These are phyloP conservation scores for Nakaseomyces glabratus DNA, from an alignment of 1,139 yeast species.

Conservation along the genomic window DNA sequence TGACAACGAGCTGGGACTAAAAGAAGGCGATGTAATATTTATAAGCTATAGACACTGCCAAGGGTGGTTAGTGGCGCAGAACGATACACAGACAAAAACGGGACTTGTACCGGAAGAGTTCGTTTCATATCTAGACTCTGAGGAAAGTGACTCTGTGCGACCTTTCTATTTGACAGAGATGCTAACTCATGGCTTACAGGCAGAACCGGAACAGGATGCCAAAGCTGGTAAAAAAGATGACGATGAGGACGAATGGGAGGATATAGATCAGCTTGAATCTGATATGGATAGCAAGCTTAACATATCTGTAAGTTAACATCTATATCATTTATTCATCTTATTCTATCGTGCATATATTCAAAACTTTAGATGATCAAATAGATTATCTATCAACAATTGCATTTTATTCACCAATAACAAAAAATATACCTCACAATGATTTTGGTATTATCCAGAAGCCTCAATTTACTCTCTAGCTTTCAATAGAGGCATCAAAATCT, in stretches of 20 bases:
- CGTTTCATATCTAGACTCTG: slow-evolving; percentile 45
- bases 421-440: too few species aligned
- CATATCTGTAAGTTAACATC: slow-evolving; percentile 2
- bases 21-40: slow-evolving; percentile 78
- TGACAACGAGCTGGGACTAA: slow-evolving; percentile 75
- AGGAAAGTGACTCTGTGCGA: slow-evolving; percentile 24
- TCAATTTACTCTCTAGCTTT: too few species aligned
- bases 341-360: neutral
- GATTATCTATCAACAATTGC: too few species aligned
- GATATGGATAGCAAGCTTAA: slow-evolving; percentile 16
- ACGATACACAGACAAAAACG: slow-evolving; percentile 35
- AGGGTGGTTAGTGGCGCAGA: slow-evolving; percentile 89
- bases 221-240: slow-evolving; percentile 15
- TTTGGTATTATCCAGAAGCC: too few species aligned
- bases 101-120: slow-evolving; percentile 96
- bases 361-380: too few species aligned
- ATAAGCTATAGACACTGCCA: slow-evolving; percentile 90
- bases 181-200: slow-evolving; percentile 24
- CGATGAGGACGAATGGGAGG: slow-evolving; percentile 34
- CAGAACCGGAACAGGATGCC: slow-evolving; percentile 8
- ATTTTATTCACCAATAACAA: too few species aligned
- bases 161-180: slow-evolving; percentile 30
- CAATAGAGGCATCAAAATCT: too few species aligned
- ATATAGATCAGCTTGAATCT: slow-evolving; percentile 21
- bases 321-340: neutral